Conservation (phyloP, 1,284 basidiomycete species). For the Ustilago esculenta region DNA sequence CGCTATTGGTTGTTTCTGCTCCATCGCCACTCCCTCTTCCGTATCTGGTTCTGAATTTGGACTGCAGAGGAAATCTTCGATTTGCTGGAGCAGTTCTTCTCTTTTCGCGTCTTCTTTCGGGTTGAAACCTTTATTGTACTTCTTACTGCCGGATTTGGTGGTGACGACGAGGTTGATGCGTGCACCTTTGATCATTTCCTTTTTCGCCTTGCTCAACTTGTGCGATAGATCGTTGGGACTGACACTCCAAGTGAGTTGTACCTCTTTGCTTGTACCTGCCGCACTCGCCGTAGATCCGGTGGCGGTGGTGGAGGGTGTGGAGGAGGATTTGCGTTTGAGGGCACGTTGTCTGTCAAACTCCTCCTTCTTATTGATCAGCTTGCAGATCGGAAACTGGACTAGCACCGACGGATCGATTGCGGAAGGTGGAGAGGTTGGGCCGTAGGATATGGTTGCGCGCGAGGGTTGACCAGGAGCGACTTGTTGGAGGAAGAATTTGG, state of each 20-base stretch:
- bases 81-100: constrained; percentile 2
- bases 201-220: constrained; percentile 47
- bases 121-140: constrained; percentile 35
- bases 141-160: constrained; percentile 20
- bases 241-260: constrained; percentile 58
- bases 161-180: constrained; percentile 42
- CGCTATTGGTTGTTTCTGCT: constrained; percentile 8
- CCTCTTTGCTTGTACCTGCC: constrained; percentile 34
- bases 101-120: constrained; percentile 20
- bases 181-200: constrained; percentile 44
- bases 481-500: constrained; percentile 52
- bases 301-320: not conserved
- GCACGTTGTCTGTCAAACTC: constrained; percentile 56
- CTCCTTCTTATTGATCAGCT: constrained; percentile 68
- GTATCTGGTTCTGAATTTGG: not conserved
- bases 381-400: constrained; percentile 64
- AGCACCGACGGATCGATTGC: constrained; percentile 10
- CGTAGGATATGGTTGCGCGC: constrained; percentile 16
- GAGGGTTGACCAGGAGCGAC: constrained; percentile 36
- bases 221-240: constrained; percentile 54
- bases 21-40: not conserved
- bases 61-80: constrained; percentile 26
- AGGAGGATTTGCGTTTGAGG: constrained; percentile 22
- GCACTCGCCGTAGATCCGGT: not conserved
- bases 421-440: not conserved